Conservation (phyloP, 805 yeast species). For the Starmerella scarabaei region DNA sequence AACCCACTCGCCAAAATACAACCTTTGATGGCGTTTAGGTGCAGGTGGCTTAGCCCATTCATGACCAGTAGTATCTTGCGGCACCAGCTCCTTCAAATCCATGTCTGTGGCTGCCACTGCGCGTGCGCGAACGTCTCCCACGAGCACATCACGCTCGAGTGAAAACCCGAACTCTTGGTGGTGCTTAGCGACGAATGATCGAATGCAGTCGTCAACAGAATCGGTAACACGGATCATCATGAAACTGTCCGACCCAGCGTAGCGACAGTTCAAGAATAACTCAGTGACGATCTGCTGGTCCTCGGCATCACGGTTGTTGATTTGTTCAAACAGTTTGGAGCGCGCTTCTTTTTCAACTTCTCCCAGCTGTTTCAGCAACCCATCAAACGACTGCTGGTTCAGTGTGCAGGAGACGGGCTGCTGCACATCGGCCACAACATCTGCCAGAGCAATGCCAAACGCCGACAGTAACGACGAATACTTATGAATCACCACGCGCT, state of each 20-base stretch:
- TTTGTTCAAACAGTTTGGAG: constrained; percentile 28
- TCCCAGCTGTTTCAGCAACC: constrained; percentile 36
- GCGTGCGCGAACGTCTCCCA: constrained; percentile 64
- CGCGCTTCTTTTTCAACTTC: constrained; percentile 35
- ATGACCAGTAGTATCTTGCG: neutral
- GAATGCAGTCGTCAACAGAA: constrained; percentile 15
- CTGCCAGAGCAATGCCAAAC: constrained; percentile 78
- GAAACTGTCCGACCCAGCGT: constrained; percentile 81
- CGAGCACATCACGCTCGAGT: constrained; percentile 44
- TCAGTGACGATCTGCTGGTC: constrained; percentile 41
- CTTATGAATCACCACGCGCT: constrained; percentile 58
- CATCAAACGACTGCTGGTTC: constrained; percentile 23
- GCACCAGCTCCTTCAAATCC: constrained; percentile 4
- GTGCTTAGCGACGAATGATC: constrained; percentile 43
- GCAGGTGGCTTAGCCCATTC: constrained; percentile 9
- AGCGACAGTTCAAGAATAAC: constrained; percentile 61
- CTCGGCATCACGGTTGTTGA: too few relatives aligned
- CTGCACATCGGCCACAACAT: constrained; percentile 68
- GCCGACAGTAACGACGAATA: constrained; percentile 78
- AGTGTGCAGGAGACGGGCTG: constrained; percentile 48
- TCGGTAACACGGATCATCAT: constrained; percentile 41
- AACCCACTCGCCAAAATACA: constrained; percentile 44
- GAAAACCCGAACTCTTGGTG: constrained; percentile 62
- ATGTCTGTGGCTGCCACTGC: constrained; percentile 28
- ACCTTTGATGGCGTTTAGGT: constrained; percentile 29